Evolutionary conservation across 208 protist species (phyloP).

Genomic region (Trypanosoma mega): DNA sequence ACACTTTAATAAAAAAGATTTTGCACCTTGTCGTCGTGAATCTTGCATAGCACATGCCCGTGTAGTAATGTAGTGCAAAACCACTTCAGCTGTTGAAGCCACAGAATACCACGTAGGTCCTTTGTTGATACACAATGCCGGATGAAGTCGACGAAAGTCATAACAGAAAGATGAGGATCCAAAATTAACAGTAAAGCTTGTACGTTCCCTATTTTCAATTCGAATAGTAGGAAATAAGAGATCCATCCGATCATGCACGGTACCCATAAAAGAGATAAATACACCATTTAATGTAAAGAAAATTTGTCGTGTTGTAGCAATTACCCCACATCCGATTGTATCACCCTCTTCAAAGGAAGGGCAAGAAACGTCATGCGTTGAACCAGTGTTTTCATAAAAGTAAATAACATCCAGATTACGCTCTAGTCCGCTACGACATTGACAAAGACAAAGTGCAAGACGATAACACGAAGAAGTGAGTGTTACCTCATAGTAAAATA

Average conservation of each 20-base stretch:
- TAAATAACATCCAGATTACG: slow-evolving; percentile 35
- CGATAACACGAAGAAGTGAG: slow-evolving; percentile 34
- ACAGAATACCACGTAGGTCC: slow-evolving; percentile 80
- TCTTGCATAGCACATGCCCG: slow-evolving; percentile 64
- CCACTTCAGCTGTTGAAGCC: slow-evolving; percentile 67
- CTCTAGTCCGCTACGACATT: slow-evolving; percentile 1
- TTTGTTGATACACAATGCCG: slow-evolving; percentile 34
- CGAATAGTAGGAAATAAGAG: slow-evolving; percentile 64
- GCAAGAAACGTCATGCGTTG: slow-evolving; percentile 42
- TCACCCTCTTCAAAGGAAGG: slow-evolving; percentile 73
- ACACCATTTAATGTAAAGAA: slow-evolving; percentile 88
- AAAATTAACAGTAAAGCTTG: slow-evolving; percentile 82
- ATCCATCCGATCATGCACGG: slow-evolving; percentile 35
- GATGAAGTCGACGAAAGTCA: slow-evolving; percentile 81
- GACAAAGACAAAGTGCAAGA: slow-evolving; percentile 18
- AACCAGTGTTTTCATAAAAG: slow-evolving; percentile 68
- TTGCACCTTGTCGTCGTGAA: slow-evolving; percentile 26
- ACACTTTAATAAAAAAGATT: slow-evolving; percentile 50
- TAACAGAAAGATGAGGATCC: slow-evolving; percentile 71
- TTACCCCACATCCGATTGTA: slow-evolving; percentile 79
- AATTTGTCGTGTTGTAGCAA: slow-evolving; percentile 60
- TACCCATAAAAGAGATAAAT: slow-evolving; percentile 67
- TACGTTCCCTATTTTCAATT: slow-evolving; percentile 50
- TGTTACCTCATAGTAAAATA: slow-evolving; percentile 89
- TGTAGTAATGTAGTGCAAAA: slow-evolving; percentile 73